Base-by-base conservation (phyloP, 139 green algal genomes). In the Picochlorum sp. region DNA sequence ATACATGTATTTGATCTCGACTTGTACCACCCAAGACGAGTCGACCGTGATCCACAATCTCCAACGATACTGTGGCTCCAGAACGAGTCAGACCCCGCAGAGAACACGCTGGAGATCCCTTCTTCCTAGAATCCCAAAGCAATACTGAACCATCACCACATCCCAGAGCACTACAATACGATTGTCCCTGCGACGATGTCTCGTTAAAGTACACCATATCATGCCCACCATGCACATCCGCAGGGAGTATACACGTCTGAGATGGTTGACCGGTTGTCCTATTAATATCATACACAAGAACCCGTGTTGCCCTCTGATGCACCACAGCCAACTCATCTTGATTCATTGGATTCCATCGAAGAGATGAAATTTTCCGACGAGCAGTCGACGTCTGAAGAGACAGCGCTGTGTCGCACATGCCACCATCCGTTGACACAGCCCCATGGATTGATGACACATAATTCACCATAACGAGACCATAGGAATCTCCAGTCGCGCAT, bases 211-310 rank as follows among this genome's bases (percentile, higher is more conserved):
- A 65, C 0, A 15, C 20, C 15, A 57, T 20, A 57, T 56, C 60
- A 21, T 16, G 13, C 14, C 23, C 37, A 26, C 60, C 60, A 21
- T 31, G 15, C 24, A 44, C 15, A 21, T 54, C 15, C 34, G n/a
- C 6, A 20, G 60, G 60, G 15, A 66, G 10, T 15, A 10, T 0
- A 30, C 30, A 20, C 14, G 15, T 66, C 9, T 23, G 34, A 21
- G 23, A 38, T 47, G 49, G 49, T 1, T 20, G 26, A n/a, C 51
- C 70, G 57, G 68, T 65, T 1, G 70, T 77, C 45, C 65, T 58
- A 59, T 72, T 57, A 58, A 77, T 51, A 63, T 77, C 70, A 38
- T 65, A 77, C 4, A 77, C 49, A 37, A 23, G 58, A n/a, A 77
- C 38, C 23, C 58, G 44, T n/a, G 45, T 57, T 57, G 57, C 37